Base-by-base conservation (phyloP, 1,284 basidiomycete genomes). In the Irpex sp. region DNA sequence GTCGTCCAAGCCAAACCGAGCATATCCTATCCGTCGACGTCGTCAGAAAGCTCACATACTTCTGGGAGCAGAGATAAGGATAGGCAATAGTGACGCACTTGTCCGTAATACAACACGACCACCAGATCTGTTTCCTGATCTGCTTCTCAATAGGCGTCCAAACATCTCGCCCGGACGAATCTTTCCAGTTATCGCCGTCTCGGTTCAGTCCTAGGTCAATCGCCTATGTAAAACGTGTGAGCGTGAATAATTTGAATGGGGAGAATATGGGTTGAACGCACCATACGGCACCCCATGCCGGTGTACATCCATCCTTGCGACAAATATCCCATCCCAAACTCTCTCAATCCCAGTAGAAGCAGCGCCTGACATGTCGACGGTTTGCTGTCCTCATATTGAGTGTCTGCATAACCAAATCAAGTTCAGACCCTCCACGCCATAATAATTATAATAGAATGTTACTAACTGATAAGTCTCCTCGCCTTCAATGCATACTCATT, bases 121-220 rank as follows among this genome's bases (percentile, higher is more conserved):
- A 93, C 93, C 93, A 95, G 56, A 94, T 88, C 63, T 92, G 88
- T 64, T 88, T 86, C 64, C 93, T 81, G 5, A 83, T 85, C 73
- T 93, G 88, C 59, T 86, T 88, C 74, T 94, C 93, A 68, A 86
- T 82, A n/a, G 80, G 75, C 4, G 84, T 83, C 70, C 94, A 93
- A n/a, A 92, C 74, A 61, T 69, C 65, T 2, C 82, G 82, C 50
- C 78, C 80, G 4, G 83, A 85, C 63, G 85, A 80, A 58, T 86
- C 82, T 68, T 88, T 85, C 90, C 91, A 94, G 62, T 83, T 85
- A 49, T 90, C 86, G 11, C 92, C 85, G 68, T 92, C 87, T 46
- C 90, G 89, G 71, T 94, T 93, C 63, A 95, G 78, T 21, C 93
- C 93, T 21, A 95, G 77, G 72, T 95, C 93, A 67, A 90, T 83